phyloP scores from a whole-genome alignment of 345 rosid genomes.

The Leavenworthia alabamica region DNA sequence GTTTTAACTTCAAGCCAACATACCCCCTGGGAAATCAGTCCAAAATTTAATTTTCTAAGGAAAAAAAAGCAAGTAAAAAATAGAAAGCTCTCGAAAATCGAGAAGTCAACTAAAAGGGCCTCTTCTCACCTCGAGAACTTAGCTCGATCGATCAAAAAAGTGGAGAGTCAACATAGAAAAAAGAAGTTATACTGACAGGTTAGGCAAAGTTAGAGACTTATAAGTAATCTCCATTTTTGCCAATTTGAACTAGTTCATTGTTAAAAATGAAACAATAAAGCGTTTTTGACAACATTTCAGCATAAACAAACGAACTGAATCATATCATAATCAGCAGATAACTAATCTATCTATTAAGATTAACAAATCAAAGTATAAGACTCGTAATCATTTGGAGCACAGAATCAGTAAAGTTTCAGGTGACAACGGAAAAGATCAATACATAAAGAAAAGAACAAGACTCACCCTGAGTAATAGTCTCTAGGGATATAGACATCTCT shows the following conservation, averaged over 20 bases:
- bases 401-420: background rate
- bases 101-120: background rate
- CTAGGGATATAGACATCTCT: constrained; percentile 90
- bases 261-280: background rate
- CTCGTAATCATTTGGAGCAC: background rate
- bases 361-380: background rate
- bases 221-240: background rate
- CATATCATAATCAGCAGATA: background rate
- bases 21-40: constrained; percentile 94
- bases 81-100: background rate
- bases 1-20: constrained; percentile 96
- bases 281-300: background rate
- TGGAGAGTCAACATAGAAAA: background rate
- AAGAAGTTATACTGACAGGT: background rate
- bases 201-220: background rate
- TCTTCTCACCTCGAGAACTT: constrained; percentile 18
- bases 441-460: background rate
- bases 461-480: constrained; percentile 92
- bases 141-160: background rate
- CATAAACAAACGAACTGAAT: background rate
- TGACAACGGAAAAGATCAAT: background rate
- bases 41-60: constrained; percentile 49
- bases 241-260: background rate
- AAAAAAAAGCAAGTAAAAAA: constrained; percentile 23
- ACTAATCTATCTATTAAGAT: background rate